phyloP scores from a whole-genome alignment of 352 stramenopile species.

The Globisporangium solare region DNA sequence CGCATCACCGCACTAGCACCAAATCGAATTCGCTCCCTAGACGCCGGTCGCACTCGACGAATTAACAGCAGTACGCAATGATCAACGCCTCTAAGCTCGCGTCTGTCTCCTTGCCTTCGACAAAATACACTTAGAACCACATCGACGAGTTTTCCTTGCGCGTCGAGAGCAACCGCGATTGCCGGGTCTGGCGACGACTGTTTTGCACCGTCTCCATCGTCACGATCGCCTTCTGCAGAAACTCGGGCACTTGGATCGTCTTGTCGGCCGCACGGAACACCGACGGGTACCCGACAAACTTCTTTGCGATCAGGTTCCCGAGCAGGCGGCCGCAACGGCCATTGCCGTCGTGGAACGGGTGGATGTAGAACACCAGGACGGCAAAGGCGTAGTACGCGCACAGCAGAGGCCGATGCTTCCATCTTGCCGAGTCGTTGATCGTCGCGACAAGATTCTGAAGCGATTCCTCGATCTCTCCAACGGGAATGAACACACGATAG shows the following conservation, averaged over 20 bases:
- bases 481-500: constrained; percentile 76
- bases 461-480: constrained; percentile 47
- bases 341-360: constrained; percentile 85
- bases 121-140: constrained; percentile 55
- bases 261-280: constrained; percentile 70
- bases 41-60: too few relatives aligned
- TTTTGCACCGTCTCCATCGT: constrained; percentile 69
- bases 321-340: constrained; percentile 68
- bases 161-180: constrained; percentile 39
- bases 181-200: constrained; percentile 42
- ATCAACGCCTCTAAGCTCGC: too few relatives aligned
- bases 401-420: constrained; percentile 48
- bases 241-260: constrained; percentile 71
- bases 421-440: constrained; percentile 40
- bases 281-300: constrained; percentile 46
- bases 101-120: too few relatives aligned
- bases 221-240: constrained; percentile 68
- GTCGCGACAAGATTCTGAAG: constrained; percentile 36
- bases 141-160: constrained; percentile 77
- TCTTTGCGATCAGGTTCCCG: constrained; percentile 72
- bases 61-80: too few relatives aligned
- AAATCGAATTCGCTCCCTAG: too few relatives aligned
- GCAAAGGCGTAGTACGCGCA: constrained; percentile 77
- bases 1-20: too few relatives aligned
- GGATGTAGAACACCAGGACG: constrained; percentile 79